Evolutionary conservation across 2,329 filamentous ascomycete genomes (phyloP).

Genomic region (Scedosporium apiospermum): DNA sequence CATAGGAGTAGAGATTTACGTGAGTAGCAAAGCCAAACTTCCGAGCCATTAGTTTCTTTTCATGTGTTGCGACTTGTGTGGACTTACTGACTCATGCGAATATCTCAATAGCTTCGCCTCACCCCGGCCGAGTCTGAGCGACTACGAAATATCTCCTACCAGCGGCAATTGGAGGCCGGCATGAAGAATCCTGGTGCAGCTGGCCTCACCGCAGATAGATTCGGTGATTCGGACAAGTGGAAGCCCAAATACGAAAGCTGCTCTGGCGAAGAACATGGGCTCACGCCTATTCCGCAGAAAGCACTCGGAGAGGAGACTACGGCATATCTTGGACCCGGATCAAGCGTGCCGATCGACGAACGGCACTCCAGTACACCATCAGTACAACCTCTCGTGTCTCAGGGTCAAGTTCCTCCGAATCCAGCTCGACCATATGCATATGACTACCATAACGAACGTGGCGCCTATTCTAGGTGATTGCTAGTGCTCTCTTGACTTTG

Average conservation of each 20-base stretch:
- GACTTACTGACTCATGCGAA: neutral
- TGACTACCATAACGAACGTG: too few relatives aligned
- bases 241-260: neutral
- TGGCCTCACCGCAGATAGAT: slow-evolving; percentile 32
- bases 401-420: too few relatives aligned
- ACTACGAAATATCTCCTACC: slow-evolving; percentile 44
- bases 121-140: slow-evolving; percentile 45
- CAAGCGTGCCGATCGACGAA: too few relatives aligned
- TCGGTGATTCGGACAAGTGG: slow-evolving; percentile 21
- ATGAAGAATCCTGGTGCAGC: slow-evolving; percentile 37
- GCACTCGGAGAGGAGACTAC: too few relatives aligned
- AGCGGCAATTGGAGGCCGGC: slow-evolving; percentile 44
- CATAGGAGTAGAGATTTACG: slow-evolving; percentile 37
- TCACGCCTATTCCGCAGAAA: too few relatives aligned
- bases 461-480: too few relatives aligned
- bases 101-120: slow-evolving; percentile 28
- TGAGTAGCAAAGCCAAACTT: slow-evolving; percentile 15
- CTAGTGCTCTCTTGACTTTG: too few relatives aligned
- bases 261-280: too few relatives aligned
- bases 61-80: neutral
- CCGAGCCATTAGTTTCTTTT: slow-evolving; percentile 10
- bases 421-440: too few relatives aligned
- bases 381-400: too few relatives aligned
- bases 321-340: too few relatives aligned
- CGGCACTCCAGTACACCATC: too few relatives aligned